These are phyloP conservation scores for Samsoniella hepiali DNA, from an alignment of 2,329 filamentous ascomycete genomes.

Conservation along the genomic window DNA sequence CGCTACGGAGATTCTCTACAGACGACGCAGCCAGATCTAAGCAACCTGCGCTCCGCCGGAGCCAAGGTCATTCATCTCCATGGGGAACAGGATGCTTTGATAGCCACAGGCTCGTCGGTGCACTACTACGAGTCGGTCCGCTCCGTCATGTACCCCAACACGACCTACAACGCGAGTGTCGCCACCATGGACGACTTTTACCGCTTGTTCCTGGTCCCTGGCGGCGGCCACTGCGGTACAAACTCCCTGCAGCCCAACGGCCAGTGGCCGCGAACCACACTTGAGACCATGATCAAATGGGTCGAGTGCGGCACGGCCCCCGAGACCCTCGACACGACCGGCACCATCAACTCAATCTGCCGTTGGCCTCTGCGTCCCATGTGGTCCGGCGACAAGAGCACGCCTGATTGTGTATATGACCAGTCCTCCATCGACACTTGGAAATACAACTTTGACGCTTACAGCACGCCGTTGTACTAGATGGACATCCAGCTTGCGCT, in stretches of 20 bases:
- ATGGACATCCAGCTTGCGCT: not conserved
- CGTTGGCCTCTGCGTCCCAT: constrained; percentile 41
- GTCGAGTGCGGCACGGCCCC: constrained; percentile 48
- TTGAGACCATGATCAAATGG: constrained; percentile 48
- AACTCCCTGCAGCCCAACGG: constrained; percentile 40
- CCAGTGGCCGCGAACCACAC: constrained; percentile 42
- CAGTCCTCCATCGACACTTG: not conserved
- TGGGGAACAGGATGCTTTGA: constrained; percentile 50
- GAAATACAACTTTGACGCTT: constrained; percentile 1
- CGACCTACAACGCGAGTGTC: constrained; percentile 37
- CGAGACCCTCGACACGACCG: constrained; percentile 39
- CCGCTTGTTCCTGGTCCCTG: constrained; percentile 40
- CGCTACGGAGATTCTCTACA: constrained; percentile 50
- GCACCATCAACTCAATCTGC: constrained; percentile 39
- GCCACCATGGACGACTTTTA: constrained; percentile 48
- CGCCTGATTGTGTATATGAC: not conserved
- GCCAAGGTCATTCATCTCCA: constrained; percentile 57
- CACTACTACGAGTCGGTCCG: constrained; percentile 54
- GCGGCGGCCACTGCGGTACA: constrained; percentile 47
- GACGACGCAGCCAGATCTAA: constrained; percentile 52
- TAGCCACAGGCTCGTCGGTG: constrained; percentile 51
- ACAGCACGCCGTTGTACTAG: constrained; percentile 1
- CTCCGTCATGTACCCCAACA: constrained; percentile 43
- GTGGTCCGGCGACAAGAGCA: constrained; percentile 27
- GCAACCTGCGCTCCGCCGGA: constrained; percentile 44